Base-by-base conservation (phyloP, 352 stramenopile species). In the Hyaloperonospora brassicae region DNA sequence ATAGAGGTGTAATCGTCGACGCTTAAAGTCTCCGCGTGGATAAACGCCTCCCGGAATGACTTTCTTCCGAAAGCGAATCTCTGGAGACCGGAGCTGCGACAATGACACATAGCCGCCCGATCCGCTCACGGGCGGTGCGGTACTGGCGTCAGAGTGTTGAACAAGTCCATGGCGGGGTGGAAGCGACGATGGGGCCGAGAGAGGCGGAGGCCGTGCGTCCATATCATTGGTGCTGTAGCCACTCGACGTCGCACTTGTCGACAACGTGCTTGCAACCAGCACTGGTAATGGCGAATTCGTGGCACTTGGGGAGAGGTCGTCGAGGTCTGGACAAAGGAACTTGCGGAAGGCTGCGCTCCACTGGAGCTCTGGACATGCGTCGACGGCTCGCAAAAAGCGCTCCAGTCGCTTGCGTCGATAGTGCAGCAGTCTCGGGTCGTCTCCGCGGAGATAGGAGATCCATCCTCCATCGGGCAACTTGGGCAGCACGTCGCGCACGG, bases 41-140 rank as follows among this genome's bases (percentile, higher is more conserved):
- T 83, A 60, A n/a, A 55, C 67, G 11, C 52, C 45, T 47, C 59
- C 62, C 6, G 62, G 62, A 5, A 64, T 40, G 50, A 66, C 43
- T 34, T 83, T 75, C 50, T 72, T 81, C 8, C 62, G 57, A 61
- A 89, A 89, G 50, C 76, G 77, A 53, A 89, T 87, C 61, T 89
- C 72, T 9, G 77, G 79, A 47, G 79, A 89, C 50, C 79, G 75
- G 42, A 89, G 62, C 47, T 79, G 69, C 49, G 79, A 89, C 21
- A 89, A 64, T 34, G 79, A 89, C 27, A 89, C 75, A 59, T 89
- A 89, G 5, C 79, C 73, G n/a, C 69, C 76, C 4, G 56, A 67
- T 9, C 74, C 63, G 42, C 73, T 77, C 49, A 73, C 62, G 17
- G 61, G 66, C 12, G 58, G 55, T 24, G 68, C 62, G 24, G 50